A percentile compares a stretch with the other conserved stretches of the same genome.
Conservation (phyloP, 805 yeast species). For the Ogataea allantospora region DNA sequence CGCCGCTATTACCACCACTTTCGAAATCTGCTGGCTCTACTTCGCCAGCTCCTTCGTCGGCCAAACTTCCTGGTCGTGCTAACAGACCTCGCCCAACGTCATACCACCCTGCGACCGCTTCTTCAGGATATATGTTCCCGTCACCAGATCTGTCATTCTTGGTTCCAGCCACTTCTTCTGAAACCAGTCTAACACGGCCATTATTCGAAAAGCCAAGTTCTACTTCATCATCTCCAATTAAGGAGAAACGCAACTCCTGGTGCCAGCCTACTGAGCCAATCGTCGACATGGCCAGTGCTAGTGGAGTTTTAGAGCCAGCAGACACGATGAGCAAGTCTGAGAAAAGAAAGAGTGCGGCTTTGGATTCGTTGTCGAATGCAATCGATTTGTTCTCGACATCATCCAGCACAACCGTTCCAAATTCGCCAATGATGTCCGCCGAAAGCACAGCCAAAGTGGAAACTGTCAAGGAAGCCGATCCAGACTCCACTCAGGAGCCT, state of each 20-base stretch:
- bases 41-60: slow-evolving; percentile 13
- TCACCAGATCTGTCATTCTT: slow-evolving; percentile 31
- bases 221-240: slow-evolving; percentile 29
- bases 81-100: slow-evolving; percentile 82
- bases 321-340: slow-evolving; percentile 21
- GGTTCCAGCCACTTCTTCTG: slow-evolving; percentile 26
- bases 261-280: slow-evolving; percentile 33
- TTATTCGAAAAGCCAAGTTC: slow-evolving; percentile 18
- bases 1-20: slow-evolving; percentile 30
- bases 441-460: slow-evolving; percentile 9
- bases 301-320: slow-evolving; percentile 27
- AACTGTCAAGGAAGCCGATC: slow-evolving; percentile 3
- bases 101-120: slow-evolving; percentile 64
- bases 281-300: slow-evolving; percentile 33
- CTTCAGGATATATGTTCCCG: slow-evolving; percentile 27
- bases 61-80: slow-evolving; percentile 32
- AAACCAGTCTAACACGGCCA: slow-evolving; percentile 23
- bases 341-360: slow-evolving; percentile 33
- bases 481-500: neutral
- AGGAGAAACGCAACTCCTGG: slow-evolving; percentile 31
- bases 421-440: slow-evolving; percentile 16
- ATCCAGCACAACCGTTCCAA: slow-evolving; percentile 17
- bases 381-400: slow-evolving; percentile 30
- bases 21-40: slow-evolving; percentile 14
- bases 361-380: slow-evolving; percentile 34